phyloP scores from a whole-genome alignment of 2,329 filamentous ascomycete species.

The Plectosphaerella plurivora region DNA sequence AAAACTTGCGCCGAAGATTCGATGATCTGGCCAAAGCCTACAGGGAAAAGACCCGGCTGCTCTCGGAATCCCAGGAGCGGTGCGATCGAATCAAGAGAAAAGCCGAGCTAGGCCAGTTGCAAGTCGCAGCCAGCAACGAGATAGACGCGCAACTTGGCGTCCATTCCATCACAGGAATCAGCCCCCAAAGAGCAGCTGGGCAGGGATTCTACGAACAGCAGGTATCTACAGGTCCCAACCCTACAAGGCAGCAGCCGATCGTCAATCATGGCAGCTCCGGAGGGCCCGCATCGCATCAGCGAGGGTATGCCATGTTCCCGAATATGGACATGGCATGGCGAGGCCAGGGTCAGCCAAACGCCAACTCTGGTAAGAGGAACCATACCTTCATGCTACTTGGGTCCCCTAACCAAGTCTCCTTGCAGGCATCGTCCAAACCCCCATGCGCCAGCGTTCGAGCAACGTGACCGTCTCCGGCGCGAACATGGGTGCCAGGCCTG shows the following conservation, averaged over 20 bases:
- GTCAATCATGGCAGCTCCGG: background rate
- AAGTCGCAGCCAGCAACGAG: constrained; percentile 45
- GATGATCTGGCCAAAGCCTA: constrained; percentile 64
- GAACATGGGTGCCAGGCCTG: background rate
- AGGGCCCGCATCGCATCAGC: constrained; percentile 1
- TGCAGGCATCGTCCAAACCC: background rate
- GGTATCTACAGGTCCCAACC: background rate
- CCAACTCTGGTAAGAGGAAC: background rate
- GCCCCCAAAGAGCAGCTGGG: background rate
- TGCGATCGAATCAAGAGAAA: constrained; percentile 57
- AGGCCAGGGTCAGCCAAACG: background rate
- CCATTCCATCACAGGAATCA: background rate
- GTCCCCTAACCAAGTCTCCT: background rate
- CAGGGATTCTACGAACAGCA: constrained; percentile 2
- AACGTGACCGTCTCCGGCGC: background rate
- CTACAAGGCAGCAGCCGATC: background rate
- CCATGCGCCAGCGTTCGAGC: background rate
- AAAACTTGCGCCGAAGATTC: constrained; percentile 63
- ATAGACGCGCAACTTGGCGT: constrained; percentile 3
- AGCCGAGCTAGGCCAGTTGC: constrained; percentile 49
- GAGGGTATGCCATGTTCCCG: background rate
- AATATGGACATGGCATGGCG: background rate
- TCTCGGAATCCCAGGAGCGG: constrained; percentile 63
- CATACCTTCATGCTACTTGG: no score
- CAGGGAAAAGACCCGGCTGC: constrained; percentile 66